Evolutionary conservation across 805 yeast species (phyloP).

Genomic region (Wickerhamomyces queroliae): DNA sequence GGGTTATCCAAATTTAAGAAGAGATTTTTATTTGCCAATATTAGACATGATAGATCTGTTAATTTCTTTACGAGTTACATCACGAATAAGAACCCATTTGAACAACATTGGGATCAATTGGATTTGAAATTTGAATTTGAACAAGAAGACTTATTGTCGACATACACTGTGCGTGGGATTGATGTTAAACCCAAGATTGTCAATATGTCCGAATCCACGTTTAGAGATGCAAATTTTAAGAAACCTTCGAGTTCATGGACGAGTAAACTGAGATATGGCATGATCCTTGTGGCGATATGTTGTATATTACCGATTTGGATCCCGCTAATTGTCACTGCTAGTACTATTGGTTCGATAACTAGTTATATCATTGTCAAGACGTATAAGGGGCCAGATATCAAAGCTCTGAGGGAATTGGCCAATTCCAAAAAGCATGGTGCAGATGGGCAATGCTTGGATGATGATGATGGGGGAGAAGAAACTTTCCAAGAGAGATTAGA

Average conservation of each 20-base stretch:
- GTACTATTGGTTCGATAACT: constrained; percentile 29
- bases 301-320: constrained; percentile 42
- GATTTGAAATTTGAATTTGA: constrained; percentile 41
- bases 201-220: constrained; percentile 35
- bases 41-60: constrained; percentile 79
- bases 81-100: constrained; percentile 69
- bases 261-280: constrained; percentile 20
- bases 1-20: constrained; percentile 55
- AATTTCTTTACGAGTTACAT: constrained; percentile 82
- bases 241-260: constrained; percentile 7
- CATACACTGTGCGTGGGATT: constrained; percentile 29
- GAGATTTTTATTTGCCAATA: constrained; percentile 63
- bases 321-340: constrained; percentile 34
- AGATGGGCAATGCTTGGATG: constrained; percentile 2
- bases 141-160: constrained; percentile 28
- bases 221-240: constrained; percentile 3
- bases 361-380: constrained; percentile 35
- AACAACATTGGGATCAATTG: constrained; percentile 38
- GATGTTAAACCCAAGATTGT: constrained; percentile 43
- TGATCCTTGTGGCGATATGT: constrained; percentile 14
- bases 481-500: constrained; percentile 14
- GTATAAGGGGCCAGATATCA: constrained; percentile 11
- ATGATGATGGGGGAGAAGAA: constrained; percentile 2
- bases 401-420: constrained; percentile 3
- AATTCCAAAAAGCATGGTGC: constrained; percentile 1